phyloP scores from a whole-genome alignment of 257 asterid genomes.

The Haberlea rhodopensis region DNA sequence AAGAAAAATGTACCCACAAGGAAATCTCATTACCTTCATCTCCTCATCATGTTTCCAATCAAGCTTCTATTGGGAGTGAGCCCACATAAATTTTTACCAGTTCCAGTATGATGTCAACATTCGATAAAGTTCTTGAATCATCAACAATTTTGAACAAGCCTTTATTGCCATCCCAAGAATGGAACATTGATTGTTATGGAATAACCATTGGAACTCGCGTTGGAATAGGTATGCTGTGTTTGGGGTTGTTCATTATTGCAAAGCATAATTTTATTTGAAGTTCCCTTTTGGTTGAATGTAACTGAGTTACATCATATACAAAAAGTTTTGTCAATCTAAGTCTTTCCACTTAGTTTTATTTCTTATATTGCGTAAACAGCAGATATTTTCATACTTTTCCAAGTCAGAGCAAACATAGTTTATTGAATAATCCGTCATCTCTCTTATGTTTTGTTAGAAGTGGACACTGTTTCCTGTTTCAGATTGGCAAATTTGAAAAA shows the following conservation, averaged over 20 bases:
- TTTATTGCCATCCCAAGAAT: constrained; percentile 72
- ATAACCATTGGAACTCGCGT: constrained; percentile 75
- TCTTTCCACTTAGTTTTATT: background rate
- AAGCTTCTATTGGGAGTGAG: constrained; percentile 48
- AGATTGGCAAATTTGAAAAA: constrained; percentile 5
- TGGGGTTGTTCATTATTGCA: constrained; percentile 7
- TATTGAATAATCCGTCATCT: background rate
- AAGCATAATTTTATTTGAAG: constrained; percentile 14
- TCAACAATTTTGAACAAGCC: constrained; percentile 72
- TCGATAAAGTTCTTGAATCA: constrained; percentile 65
- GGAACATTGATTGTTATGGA: constrained; percentile 89
- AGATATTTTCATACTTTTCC: background rate
- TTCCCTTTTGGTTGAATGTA: constrained; percentile 16
- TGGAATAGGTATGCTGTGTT: constrained; percentile 71
- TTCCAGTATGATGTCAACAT: constrained; percentile 53
- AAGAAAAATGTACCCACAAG: constrained; percentile 52
- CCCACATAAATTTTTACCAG: constrained; percentile 35
- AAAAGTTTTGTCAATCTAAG: background rate
- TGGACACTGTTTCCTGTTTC: background rate
- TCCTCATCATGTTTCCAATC: constrained; percentile 52
- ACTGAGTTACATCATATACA: background rate
- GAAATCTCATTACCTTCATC: constrained; percentile 89
- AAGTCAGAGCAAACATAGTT: background rate
- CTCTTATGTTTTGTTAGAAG: background rate
- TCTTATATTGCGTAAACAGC: background rate